Base-by-base conservation (phyloP, 2,329 filamentous ascomycete species). In the Talaromyces atroroseus region DNA sequence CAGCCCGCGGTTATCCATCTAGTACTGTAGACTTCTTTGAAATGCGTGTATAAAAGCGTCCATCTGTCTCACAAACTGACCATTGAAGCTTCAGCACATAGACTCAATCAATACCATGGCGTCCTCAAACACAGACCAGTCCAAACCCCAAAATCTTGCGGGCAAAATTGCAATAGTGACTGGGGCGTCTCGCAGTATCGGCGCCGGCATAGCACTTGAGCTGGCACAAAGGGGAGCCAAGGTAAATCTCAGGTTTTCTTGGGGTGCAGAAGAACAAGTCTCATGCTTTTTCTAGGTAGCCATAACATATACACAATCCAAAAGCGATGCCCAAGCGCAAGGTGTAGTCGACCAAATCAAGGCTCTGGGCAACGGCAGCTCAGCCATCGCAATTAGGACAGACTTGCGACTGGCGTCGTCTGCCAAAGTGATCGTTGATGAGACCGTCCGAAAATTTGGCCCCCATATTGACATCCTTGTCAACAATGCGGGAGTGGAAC, bases 171-270 rank as follows among this genome's bases (percentile, higher is more conserved):
- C 77, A 36, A 77, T 81, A 44, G 73, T 81, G 1, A 81, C 77
- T 1, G 78, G 79, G 8, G 74, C 73, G 14, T 77, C 76, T n/a
- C 68, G 78, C 58, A 77, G 78, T 5, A 78, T 82, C 8, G 79
- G 80, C 23, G 72, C 71, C 32, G 74, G 70, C 48, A 72, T 81
- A 44, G 78, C 77, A 20, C 65, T 76, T 42, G 76, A 79, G 52
- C 64, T 81, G 11, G 78, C 77, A 14, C 67, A 66, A n/a, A 71
- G 74, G 47, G 78, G 76, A 34, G 76, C 77, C 46, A 77, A 47
- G 42, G 51, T 53, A 20, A 53, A 11, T 32, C 26, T 26, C 14
- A 2, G 11, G 11, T 32, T 8, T 18, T 7, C 40, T 14, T 18
- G 14, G n/a, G 7, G n/a, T 2, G 2, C 14, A 8, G 14, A 44